A percentile compares a stretch with the other conserved stretches of the same genome.
Evolutionary conservation across 2,329 filamentous ascomycete genomes (phyloP).

Genomic region (Endoconidiophora laricicola): DNA sequence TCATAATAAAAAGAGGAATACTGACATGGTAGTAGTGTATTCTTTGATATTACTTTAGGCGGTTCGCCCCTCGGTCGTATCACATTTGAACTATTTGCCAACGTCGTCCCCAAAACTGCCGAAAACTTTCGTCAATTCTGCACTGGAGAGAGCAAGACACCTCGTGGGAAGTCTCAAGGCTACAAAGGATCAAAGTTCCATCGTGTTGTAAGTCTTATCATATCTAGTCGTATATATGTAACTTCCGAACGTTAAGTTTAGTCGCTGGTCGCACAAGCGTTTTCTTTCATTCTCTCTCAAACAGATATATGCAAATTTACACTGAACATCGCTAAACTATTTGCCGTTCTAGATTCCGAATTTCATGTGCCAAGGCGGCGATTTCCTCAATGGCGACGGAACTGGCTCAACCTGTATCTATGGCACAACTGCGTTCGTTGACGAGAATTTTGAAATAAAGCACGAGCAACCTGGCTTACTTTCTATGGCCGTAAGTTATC

Average conservation of each 20-base stretch:
- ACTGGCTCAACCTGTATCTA: slow-evolving; percentile 82
- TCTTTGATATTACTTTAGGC: slow-evolving; percentile 67
- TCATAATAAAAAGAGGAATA: not conserved
- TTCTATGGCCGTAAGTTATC: slow-evolving; percentile 68
- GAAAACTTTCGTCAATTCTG: slow-evolving; percentile 98
- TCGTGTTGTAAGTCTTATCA: slow-evolving; percentile 46
- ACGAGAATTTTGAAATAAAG: slow-evolving; percentile 74
- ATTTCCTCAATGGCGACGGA: slow-evolving; percentile 87
- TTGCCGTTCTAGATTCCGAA: slow-evolving; percentile 53
- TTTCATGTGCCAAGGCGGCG: slow-evolving; percentile 96
- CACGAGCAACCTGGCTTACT: slow-evolving; percentile 69
- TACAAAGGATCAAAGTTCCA: slow-evolving; percentile 95
- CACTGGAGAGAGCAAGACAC: slow-evolving; percentile 77
- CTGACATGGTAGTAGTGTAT: slow-evolving; percentile 29
- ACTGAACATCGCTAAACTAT: too few relatives aligned
- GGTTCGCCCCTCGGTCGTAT: slow-evolving; percentile 74
- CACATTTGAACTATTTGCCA: slow-evolving; percentile 77
- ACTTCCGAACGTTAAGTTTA: too few relatives aligned
- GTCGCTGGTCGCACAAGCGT: not conserved
- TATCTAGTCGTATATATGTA: not conserved
- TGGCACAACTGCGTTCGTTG: slow-evolving; percentile 65
- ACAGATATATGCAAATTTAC: too few relatives aligned
- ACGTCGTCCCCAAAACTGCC: slow-evolving; percentile 71
- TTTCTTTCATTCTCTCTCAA: not conserved
- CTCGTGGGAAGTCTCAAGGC: slow-evolving; percentile 62